A percentile compares a stretch with the other conserved stretches of the same genome.
Evolutionary conservation across 345 rosid genomes (phyloP).

Genomic region (Triadica sebifera): DNA sequence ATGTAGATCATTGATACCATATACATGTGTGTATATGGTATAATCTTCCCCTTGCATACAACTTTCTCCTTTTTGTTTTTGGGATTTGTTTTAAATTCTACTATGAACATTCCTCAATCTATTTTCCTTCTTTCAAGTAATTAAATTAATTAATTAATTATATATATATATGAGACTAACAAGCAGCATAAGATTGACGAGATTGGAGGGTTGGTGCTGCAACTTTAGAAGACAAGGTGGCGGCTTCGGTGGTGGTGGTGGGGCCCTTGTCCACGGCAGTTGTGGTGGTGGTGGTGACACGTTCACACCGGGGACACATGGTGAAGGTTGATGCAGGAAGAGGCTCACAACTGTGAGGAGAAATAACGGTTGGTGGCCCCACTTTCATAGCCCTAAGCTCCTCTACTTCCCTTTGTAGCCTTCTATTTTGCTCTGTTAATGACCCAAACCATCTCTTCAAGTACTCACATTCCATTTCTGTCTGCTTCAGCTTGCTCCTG

Average conservation of each 20-base stretch:
- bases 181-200: slow-evolving; percentile 47
- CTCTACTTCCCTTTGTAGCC: slow-evolving; percentile 87
- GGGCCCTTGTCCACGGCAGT: slow-evolving; percentile 25
- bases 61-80: background rate
- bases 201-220: slow-evolving; percentile 37
- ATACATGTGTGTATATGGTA: slow-evolving; percentile 7
- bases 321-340: slow-evolving; percentile 67
- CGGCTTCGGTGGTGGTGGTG: slow-evolving; percentile 22
- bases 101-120: slow-evolving; percentile 27
- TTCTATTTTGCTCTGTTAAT: slow-evolving; percentile 82
- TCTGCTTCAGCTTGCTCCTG: slow-evolving; percentile 96
- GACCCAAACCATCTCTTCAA: slow-evolving; percentile 92
- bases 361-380: slow-evolving; percentile 52
- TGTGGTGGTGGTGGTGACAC: slow-evolving; percentile 52
- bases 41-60: slow-evolving; percentile 17
- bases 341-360: slow-evolving; percentile 51
- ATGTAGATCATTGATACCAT: background rate
- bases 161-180: slow-evolving; percentile 14
- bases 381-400: slow-evolving; percentile 87
- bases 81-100: slow-evolving; percentile 9
- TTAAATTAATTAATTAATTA: background rate
- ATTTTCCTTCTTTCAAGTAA: background rate
- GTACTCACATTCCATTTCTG: slow-evolving; percentile 93
- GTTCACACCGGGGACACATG: slow-evolving; percentile 95
- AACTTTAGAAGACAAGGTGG: slow-evolving; percentile 34